Percentiles rank a stretch among this genome's conserved stretches.
phyloP scores from a whole-genome alignment of 306 rosid species.

The Rosa rugosa region DNA sequence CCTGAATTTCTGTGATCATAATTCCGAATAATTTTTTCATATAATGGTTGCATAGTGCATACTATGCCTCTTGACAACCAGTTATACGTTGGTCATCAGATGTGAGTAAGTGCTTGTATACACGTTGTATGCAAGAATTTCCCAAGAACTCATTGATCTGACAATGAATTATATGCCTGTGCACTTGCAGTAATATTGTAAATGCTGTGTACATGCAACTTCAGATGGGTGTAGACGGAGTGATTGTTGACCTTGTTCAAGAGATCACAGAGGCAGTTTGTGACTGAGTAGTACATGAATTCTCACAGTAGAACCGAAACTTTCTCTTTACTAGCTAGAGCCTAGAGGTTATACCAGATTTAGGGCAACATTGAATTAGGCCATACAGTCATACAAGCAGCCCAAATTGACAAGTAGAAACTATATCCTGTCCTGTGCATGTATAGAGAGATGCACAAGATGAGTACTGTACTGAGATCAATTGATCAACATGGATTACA shows the following conservation, averaged over 20 bases:
- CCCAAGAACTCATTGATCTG: neutral
- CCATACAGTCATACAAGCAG: neutral
- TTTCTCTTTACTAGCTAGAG: conserved; percentile 5
- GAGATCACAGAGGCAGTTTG: conserved; percentile 44
- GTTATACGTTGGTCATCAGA: neutral
- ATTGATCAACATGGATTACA: neutral
- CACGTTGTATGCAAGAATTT: neutral
- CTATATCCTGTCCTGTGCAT: neutral
- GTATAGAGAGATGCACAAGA: neutral
- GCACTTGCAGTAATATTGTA: conserved; percentile 37
- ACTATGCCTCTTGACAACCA: neutral
- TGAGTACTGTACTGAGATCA: neutral
- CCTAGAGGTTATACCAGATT: conserved; percentile 4
- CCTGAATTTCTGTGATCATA: neutral
- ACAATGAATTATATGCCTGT: neutral
- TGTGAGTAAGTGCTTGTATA: neutral
- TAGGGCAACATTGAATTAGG: conserved; percentile 10
- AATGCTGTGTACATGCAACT: conserved; percentile 40
- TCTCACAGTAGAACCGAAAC: neutral
- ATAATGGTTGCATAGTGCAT: neutral
- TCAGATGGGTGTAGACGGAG: conserved; percentile 45
- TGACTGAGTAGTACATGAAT: neutral
- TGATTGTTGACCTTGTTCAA: conserved; percentile 42
- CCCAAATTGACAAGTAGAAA: neutral
- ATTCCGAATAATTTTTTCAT: neutral